These are phyloP conservation scores for Calonectria pteridis DNA, from an alignment of 2,329 filamentous ascomycete species.

Conservation along the genomic window DNA sequence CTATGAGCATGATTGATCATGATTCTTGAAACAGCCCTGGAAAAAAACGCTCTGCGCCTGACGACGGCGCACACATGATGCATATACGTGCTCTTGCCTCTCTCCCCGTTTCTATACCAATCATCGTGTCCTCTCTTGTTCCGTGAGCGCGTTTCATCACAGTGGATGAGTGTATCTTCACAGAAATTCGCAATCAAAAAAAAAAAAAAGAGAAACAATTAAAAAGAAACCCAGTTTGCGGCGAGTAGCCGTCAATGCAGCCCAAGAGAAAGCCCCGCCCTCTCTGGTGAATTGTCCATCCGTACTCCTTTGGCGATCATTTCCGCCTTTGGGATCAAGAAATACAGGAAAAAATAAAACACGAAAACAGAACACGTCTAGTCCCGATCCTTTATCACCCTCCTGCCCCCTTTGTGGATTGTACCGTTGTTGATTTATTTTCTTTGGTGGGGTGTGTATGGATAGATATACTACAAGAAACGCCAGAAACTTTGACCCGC, in stretches of 20 bases:
- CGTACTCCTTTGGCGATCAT: slow-evolving; percentile 3
- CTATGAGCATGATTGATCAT: neutral
- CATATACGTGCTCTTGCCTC: slow-evolving; percentile 11
- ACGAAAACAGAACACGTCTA: neutral
- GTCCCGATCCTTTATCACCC: neutral
- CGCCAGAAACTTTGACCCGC: slow-evolving; percentile 40
- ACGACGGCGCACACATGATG: slow-evolving; percentile 2
- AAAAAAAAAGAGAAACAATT: neutral
- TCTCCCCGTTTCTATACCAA: slow-evolving; percentile 18
- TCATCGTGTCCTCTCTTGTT: neutral
- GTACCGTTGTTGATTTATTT: slow-evolving; percentile 14
- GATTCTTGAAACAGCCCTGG: neutral
- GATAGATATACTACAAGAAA: slow-evolving; percentile 42
- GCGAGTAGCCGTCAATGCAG: neutral
- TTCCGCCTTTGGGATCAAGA: neutral
- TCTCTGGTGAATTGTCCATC: slow-evolving; percentile 16
- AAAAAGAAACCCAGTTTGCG: neutral
- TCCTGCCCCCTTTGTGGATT: slow-evolving; percentile 1
- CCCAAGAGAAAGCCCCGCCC: slow-evolving; percentile 3
- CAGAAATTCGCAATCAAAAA: slow-evolving; percentile 1
- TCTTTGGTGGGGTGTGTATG: slow-evolving; percentile 11
- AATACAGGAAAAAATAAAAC: neutral
- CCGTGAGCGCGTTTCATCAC: neutral
- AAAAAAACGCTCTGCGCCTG: slow-evolving; percentile 6
- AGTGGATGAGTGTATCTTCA: slow-evolving; percentile 19